phyloP scores from a whole-genome alignment of 2,329 filamentous ascomycete species.

The Acrodontium crateriforme region DNA sequence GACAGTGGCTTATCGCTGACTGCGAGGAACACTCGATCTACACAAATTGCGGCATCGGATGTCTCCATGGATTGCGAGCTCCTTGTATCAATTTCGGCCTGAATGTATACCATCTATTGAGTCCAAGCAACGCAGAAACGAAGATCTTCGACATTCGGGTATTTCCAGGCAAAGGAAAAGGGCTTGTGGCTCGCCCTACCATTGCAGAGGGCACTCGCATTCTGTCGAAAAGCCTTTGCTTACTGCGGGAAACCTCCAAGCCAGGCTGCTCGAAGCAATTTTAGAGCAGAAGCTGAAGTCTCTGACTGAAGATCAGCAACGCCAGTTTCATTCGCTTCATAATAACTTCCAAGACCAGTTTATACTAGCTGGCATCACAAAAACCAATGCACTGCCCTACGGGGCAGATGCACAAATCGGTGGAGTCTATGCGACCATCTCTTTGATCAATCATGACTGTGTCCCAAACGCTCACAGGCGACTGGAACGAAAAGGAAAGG shows the following conservation, averaged over 20 bases:
- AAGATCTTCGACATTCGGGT: background rate
- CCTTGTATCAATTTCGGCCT: background rate
- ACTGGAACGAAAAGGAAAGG: slow-evolving; percentile 20
- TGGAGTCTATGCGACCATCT: slow-evolving; percentile 23
- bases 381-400: slow-evolving; percentile 21
- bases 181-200: slow-evolving; percentile 24
- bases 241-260: slow-evolving; percentile 13
- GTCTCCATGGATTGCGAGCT: background rate
- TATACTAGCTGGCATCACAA: slow-evolving; percentile 19
- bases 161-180: slow-evolving; percentile 25
- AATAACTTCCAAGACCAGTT: slow-evolving; percentile 17
- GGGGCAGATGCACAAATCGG: slow-evolving; percentile 14
- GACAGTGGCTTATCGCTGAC: no score
- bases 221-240: slow-evolving; percentile 28
- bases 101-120: background rate
- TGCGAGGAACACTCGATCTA: no score
- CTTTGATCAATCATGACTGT: slow-evolving; percentile 26
- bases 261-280: slow-evolving; percentile 9
- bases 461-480: slow-evolving; percentile 23
- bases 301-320: slow-evolving; percentile 14
- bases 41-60: no score
- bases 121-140: background rate
- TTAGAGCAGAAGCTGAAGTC: slow-evolving; percentile 12
- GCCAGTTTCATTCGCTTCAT: slow-evolving; percentile 19
- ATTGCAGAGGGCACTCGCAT: slow-evolving; percentile 28